Evolutionary conservation across 306 rosid genomes (phyloP), one percentile per base, ranked within the genome.

Genomic region (Cotoneaster glaucophyllus): DNA sequence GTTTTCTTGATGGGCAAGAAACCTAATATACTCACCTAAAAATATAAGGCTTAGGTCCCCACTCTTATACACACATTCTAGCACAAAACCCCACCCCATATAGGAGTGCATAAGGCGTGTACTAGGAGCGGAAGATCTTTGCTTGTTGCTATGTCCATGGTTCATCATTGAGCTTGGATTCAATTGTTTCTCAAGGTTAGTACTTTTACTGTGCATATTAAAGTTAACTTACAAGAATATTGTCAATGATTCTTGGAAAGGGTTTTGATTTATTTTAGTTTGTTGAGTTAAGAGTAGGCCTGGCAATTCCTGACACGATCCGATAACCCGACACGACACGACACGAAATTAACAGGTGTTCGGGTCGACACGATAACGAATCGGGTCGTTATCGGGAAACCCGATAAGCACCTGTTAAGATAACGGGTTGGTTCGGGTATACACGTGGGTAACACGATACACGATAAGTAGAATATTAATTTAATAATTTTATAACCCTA

Each of bases 161-260:
- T 56, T 56, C 6, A 50, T n/a, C 25, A 5, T 48, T 48, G 52
- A 14, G 5, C 53, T 4, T 45, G 6, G 18, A 3, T 45, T 48
- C 19, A 32, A 32, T 32, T 8, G 37, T 8, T 32, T 32, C 37
- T 1, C 37, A 32, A 32, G 37, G 37, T 32, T 32, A 5, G 37
- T 48, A 48, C 2, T 48, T 48, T 48, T 48, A 48, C 3, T 48
- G 53, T 4, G 53, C 6, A 2, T 13, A 48, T 48, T 48, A 48
- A 14, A 15, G 19, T 14, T 7, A 8, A 39, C 43, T 8, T 39
- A 39, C 11, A 39, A 29, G 84, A 81, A 44, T 80, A 76, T 71
- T 82, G 74, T 85, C 84, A 68, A 78, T 78, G 84, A 74, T 70
- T 82, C 74, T 69, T 74, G 25, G 79, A 64, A 64, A 75, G 82